A percentile compares a stretch with the other conserved stretches of the same genome.
These are phyloP conservation scores for Boletales sp. DNA, from an alignment of 768 basidiomycete species.

Conservation along the genomic window DNA sequence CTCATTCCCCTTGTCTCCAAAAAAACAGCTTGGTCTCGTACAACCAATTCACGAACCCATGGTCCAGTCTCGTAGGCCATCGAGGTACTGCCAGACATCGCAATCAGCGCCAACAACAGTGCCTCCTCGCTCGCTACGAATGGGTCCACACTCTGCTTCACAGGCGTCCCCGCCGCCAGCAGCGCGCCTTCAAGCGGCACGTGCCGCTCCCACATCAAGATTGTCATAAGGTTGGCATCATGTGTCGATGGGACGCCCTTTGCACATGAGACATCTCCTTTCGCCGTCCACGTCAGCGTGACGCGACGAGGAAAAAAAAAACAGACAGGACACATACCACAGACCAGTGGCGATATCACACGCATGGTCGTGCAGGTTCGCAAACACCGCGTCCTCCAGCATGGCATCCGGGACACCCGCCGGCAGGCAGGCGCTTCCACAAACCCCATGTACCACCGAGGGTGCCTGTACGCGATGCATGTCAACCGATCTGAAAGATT, in stretches of 20 bases:
- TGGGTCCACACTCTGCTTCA: constrained; percentile 27
- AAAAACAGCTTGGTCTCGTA: constrained; percentile 54
- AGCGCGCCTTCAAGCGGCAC: constrained; percentile 49
- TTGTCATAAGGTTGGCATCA: constrained; percentile 45
- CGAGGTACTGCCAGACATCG: constrained; percentile 39
- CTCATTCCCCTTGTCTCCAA: too few relatives aligned
- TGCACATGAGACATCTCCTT: constrained; percentile 55
- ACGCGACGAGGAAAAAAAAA: neutral
- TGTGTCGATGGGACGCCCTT: constrained; percentile 40
- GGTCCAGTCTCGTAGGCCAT: too few relatives aligned
- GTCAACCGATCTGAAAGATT: constrained; percentile 40
- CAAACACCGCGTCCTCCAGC: constrained; percentile 26
- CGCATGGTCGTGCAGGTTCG: constrained; percentile 37
- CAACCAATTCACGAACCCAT: too few relatives aligned
- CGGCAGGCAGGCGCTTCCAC: constrained; percentile 27
- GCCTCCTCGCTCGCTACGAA: too few relatives aligned
- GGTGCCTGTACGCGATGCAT: constrained; percentile 33
- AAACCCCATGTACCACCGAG: constrained; percentile 43
- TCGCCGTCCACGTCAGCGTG: neutral
- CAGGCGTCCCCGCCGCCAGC: constrained; percentile 16
- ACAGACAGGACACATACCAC: constrained; percentile 41
- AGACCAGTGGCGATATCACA: constrained; percentile 51
- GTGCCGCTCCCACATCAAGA: constrained; percentile 43
- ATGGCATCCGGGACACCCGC: constrained; percentile 34
- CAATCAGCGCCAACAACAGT: too few relatives aligned